Evolutionary conservation across 1,139 yeast species (phyloP).

Genomic region (Debaryomyces robertsiae): DNA sequence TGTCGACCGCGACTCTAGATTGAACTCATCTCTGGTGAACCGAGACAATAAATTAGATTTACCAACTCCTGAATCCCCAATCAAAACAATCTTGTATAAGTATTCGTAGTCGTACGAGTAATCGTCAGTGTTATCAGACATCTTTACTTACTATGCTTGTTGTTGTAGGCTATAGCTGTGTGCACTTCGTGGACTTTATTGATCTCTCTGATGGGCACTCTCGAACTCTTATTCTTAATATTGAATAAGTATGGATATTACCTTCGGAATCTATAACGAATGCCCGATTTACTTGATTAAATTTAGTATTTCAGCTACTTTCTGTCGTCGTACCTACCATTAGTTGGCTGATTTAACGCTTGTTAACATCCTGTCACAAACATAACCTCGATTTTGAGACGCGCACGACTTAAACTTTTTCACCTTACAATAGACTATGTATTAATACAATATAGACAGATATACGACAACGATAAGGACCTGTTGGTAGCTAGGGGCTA

Average conservation of each 20-base stretch:
- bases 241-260: neutral
- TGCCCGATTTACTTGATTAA: conserved; percentile 2
- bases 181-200: conserved; percentile 1
- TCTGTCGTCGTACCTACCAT: no score
- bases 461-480: no score
- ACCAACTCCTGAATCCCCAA: conserved; percentile 98
- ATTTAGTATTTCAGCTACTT: no score
- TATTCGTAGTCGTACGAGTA: conserved; percentile 94
- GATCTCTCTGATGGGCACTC: no score
- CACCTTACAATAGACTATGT: neutral
- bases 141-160: conserved; percentile 14
- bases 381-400: conserved; percentile 1
- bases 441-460: conserved; percentile 4
- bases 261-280: conserved; percentile 2
- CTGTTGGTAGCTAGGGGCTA: conserved; percentile 3
- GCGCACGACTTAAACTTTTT: conserved; percentile 2
- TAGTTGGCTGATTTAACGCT: neutral
- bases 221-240: neutral
- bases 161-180: conserved; percentile 2
- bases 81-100: conserved; percentile 90
- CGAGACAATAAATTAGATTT: conserved; percentile 91
- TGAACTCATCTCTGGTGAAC: conserved; percentile 94
- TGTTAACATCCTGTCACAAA: conserved; percentile 8
- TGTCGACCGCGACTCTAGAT: conserved; percentile 90
- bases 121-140: conserved; percentile 62